Evolutionary conservation across 352 stramenopile genomes (phyloP).

Genomic region (Globisporangium cylindrosporum): DNA sequence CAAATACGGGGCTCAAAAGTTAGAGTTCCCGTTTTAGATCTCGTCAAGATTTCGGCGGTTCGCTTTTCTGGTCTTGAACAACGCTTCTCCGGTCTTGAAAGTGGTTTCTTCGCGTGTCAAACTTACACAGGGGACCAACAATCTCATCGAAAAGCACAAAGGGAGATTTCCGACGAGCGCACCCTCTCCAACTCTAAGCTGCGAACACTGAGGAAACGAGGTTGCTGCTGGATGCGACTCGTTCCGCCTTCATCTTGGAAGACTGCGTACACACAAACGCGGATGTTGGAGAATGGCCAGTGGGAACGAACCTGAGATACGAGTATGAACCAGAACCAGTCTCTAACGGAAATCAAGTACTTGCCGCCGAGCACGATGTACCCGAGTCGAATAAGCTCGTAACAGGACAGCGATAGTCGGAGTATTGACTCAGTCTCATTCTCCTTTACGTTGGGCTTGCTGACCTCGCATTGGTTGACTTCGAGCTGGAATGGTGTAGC

Average conservation of each 20-base stretch:
- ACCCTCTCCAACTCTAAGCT: not conserved
- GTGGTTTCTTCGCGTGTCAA: not conserved
- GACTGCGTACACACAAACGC: constrained; percentile 2
- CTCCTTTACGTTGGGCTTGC: not conserved
- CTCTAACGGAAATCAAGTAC: constrained; percentile 22
- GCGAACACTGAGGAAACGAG: not conserved
- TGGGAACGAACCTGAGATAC: not conserved
- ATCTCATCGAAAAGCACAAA: not conserved
- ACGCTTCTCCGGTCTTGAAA: not conserved
- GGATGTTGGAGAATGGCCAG: constrained; percentile 10
- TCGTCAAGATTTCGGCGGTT: not conserved
- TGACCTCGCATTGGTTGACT: not conserved
- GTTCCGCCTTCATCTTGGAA: not conserved
- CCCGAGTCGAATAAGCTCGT: constrained; percentile 15
- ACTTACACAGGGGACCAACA: not conserved
- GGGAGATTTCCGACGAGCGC: constrained; percentile 2
- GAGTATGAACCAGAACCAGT: constrained; percentile 13
- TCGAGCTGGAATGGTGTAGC: not conserved
- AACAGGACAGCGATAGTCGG: not conserved
- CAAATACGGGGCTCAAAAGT: not conserved
- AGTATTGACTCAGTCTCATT: no score
- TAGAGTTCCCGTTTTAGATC: not conserved
- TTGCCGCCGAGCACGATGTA: constrained; percentile 21
- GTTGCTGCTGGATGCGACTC: constrained; percentile 3
- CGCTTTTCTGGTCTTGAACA: not conserved